These are phyloP conservation scores for Tetrastigma voinierianum DNA, from an alignment of 164 flowering plant genomes.

Conservation along the genomic window DNA sequence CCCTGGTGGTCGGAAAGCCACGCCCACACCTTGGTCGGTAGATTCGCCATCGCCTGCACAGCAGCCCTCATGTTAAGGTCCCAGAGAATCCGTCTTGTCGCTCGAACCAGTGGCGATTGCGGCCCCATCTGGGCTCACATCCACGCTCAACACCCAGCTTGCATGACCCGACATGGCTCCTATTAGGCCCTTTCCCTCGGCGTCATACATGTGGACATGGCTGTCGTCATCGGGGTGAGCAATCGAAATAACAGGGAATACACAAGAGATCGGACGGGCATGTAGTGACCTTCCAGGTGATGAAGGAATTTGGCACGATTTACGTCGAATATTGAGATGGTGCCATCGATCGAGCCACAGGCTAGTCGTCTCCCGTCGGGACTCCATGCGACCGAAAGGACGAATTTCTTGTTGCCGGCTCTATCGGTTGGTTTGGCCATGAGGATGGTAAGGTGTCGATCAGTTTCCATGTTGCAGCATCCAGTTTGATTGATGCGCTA, in stretches of 20 bases:
- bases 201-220: slow-evolving; percentile 84
- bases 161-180: slow-evolving; percentile 92
- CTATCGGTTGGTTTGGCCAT: slow-evolving; percentile 77
- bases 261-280: slow-evolving; percentile 60
- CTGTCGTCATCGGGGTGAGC: slow-evolving; percentile 88
- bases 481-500: slow-evolving; percentile 94
- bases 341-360: too few species aligned
- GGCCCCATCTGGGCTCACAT: slow-evolving; percentile 89
- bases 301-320: too few species aligned
- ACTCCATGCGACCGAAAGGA: slow-evolving; percentile 97
- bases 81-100: slow-evolving; percentile 90
- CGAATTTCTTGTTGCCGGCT: slow-evolving; percentile 79
- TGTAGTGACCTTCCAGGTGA: too few species aligned
- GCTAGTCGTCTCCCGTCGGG: slow-evolving; percentile 30
- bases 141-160: slow-evolving; percentile 93
- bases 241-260: slow-evolving; percentile 82
- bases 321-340: too few species aligned
- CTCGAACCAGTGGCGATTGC: slow-evolving; percentile 95
- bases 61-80: slow-evolving; percentile 88
- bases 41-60: slow-evolving; percentile 85
- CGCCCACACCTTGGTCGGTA: slow-evolving; percentile 89
- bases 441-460: slow-evolving; percentile 71
- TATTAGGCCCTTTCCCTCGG: slow-evolving; percentile 73
- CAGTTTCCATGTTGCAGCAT: slow-evolving; percentile 82
- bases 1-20: slow-evolving; percentile 81